A percentile compares a stretch with the other conserved stretches of the same genome.
phyloP scores from a whole-genome alignment of 2,329 filamentous ascomycete species.

The Botryotinia calthae region DNA sequence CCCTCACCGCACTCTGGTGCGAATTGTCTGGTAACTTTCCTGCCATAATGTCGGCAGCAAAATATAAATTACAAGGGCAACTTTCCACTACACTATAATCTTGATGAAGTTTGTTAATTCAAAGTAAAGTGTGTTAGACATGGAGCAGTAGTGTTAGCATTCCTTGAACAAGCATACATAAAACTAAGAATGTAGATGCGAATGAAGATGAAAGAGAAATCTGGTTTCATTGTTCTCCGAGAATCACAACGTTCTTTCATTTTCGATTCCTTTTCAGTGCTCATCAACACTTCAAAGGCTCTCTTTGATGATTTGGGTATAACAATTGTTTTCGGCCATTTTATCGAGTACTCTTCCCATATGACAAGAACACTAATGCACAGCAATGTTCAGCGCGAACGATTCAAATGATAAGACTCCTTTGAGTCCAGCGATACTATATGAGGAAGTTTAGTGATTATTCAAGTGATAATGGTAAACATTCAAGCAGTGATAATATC shows the following conservation, averaged over 20 bases:
- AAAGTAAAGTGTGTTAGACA: not conserved
- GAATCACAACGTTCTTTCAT: constrained; percentile 4
- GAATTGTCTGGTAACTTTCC: not conserved
- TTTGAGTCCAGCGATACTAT: not conserved
- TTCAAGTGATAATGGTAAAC: not conserved
- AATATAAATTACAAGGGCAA: not conserved
- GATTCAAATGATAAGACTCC: not conserved
- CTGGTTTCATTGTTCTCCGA: not conserved
- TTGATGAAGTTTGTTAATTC: not conserved
- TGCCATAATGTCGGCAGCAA: not conserved
- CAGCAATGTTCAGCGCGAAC: not conserved
- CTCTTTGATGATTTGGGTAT: constrained; percentile 4
- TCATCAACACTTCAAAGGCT: not conserved
- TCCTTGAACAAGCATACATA: not conserved
- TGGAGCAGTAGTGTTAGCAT: not conserved
- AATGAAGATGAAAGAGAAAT: not conserved
- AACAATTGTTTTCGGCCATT: constrained; percentile 3
- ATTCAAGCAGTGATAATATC: not conserved
- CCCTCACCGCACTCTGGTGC: not conserved
- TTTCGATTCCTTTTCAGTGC: not conserved
- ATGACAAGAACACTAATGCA: not conserved
- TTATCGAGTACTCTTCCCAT: not conserved
- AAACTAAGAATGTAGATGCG: not conserved
- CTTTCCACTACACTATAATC: not conserved
- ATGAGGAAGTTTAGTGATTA: not conserved